Evolutionary conservation across 306 rosid species (phyloP).

Genomic region (Styphnolobium japonicum): DNA sequence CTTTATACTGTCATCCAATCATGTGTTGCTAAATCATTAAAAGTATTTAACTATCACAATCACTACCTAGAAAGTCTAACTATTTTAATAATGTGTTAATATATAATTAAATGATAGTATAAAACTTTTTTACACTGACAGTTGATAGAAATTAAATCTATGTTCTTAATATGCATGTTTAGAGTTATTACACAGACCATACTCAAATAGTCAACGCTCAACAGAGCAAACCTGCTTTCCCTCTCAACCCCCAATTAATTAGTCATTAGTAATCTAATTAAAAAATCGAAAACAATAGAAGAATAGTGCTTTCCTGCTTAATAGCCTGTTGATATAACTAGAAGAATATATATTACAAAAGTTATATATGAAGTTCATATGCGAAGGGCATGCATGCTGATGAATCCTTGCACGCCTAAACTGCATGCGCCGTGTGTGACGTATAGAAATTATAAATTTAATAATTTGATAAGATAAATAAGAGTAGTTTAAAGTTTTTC

Average conservation of each 20-base stretch:
- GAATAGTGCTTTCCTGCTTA: neutral
- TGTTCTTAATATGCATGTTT: neutral
- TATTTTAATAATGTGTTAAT: no score
- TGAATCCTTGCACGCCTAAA: slow-evolving; percentile 21
- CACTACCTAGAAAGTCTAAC: no score
- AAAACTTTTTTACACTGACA: no score
- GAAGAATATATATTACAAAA: neutral
- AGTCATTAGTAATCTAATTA: neutral
- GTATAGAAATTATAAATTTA: neutral
- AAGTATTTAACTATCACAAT: no score
- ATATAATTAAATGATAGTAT: no score
- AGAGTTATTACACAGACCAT: neutral
- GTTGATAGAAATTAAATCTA: no score
- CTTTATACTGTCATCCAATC: no score
- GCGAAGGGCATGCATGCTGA: slow-evolving; percentile 21
- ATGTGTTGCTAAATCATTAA: no score
- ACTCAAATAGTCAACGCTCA: slow-evolving; percentile 16
- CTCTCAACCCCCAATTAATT: slow-evolving; percentile 8
- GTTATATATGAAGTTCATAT: neutral
- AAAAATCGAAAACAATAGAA: neutral
- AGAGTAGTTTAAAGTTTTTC: neutral
- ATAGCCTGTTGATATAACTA: neutral
- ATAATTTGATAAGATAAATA: neutral
- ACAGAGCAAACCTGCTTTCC: slow-evolving; percentile 1
- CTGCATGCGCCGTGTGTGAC: slow-evolving; percentile 17